phyloP scores from a whole-genome alignment of 441 rosid genomes.

The Biscutella auriculata region DNA sequence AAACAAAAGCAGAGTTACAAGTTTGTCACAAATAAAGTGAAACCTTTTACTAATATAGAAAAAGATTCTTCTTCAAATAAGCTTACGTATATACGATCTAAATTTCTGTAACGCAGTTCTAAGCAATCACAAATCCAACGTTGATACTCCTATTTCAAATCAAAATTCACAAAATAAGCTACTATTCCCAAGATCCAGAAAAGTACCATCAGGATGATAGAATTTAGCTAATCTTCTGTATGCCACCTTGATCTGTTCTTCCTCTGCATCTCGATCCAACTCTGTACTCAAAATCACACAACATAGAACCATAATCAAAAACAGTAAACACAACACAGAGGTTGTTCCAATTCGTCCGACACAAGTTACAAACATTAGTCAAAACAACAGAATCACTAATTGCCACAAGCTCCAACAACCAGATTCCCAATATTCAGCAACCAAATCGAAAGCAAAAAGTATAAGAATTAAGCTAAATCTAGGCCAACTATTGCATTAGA shows the following conservation, averaged over 20 bases:
- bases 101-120: not conserved
- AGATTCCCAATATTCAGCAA: not conserved
- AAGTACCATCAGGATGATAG: conserved; percentile 91
- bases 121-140: not conserved
- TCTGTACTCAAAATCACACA: conserved; percentile 31
- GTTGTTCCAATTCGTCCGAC: not conserved
- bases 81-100: not conserved
- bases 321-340: not conserved
- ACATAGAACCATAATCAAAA: not conserved
- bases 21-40: not conserved
- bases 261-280: conserved; percentile 71
- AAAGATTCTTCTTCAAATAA: not conserved
- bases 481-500: not conserved
- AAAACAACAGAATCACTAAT: not conserved
- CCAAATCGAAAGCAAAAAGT: not conserved
- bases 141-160: too few relatives aligned
- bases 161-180: too few relatives aligned
- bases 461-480: too few relatives aligned
- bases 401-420: not conserved
- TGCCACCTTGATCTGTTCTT: conserved; percentile 71
- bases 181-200: not conserved
- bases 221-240: conserved; percentile 83
- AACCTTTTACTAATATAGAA: not conserved
- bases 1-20: not conserved
- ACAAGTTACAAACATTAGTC: not conserved